These are phyloP conservation scores for Silene uniflora DNA, from an alignment of 148 eudicot species.

Conservation along the genomic window DNA sequence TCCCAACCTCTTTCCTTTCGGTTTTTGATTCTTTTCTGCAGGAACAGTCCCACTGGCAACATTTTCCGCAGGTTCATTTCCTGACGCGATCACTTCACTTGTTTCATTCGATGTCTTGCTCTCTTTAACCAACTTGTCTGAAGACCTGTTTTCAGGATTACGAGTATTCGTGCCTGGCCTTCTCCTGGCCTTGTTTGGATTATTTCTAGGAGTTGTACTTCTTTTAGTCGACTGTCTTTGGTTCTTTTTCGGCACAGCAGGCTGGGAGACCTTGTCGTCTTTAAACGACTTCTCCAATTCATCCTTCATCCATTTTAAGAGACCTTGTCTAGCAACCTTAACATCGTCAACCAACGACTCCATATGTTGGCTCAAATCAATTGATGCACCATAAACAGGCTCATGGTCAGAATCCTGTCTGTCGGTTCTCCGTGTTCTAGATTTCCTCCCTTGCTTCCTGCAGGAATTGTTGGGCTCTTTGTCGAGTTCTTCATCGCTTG, in stretches of 20 bases:
- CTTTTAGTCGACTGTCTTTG: constrained; percentile 16
- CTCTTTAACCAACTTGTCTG: constrained; percentile 21
- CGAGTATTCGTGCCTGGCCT: constrained; percentile 1
- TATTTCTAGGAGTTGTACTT: constrained; percentile 22
- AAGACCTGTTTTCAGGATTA: constrained; percentile 17
- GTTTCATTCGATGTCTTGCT: constrained; percentile 19
- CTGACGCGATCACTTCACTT: constrained; percentile 14
- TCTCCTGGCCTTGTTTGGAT: constrained; percentile 14
- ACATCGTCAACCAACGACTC: constrained; percentile 45
- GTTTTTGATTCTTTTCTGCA: constrained; percentile 21
- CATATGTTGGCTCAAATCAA: constrained; percentile 35
- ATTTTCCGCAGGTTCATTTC: constrained; percentile 26
- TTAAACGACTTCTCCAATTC: constrained; percentile 35
- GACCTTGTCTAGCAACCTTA: constrained; percentile 39
- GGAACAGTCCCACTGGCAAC: constrained; percentile 6
- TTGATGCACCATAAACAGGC: constrained; percentile 22
- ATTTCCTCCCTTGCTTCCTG: constrained; percentile 14
- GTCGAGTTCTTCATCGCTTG: constrained; percentile 8
- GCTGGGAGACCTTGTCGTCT: constrained; percentile 19
- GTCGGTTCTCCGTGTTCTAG: constrained; percentile 15
- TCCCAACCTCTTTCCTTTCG: constrained; percentile 24
- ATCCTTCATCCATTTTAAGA: constrained; percentile 45
- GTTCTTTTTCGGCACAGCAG: constrained; percentile 21
- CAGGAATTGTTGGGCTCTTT: constrained; percentile 14
- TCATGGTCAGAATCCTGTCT: constrained; percentile 10